Percentiles rank a stretch among this genome's conserved stretches.
These are phyloP conservation scores for Cydonia oblonga DNA, from an alignment of 331 rosid species.

Conservation along the genomic window DNA sequence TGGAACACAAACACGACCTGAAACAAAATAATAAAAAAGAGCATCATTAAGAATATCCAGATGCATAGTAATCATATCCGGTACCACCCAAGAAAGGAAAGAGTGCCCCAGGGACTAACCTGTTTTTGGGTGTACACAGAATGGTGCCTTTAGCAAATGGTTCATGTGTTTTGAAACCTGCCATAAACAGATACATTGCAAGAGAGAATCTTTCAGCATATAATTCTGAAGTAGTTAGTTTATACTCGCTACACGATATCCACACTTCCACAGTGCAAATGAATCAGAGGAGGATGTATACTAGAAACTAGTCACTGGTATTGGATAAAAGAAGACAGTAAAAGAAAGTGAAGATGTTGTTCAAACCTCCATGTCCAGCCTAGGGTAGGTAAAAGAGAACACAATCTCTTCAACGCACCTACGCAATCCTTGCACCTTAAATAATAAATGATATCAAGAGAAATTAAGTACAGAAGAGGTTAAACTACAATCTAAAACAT, in stretches of 20 bases:
- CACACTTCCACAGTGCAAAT: background rate
- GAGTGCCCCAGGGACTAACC: conserved; percentile 22
- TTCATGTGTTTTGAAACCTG: conserved; percentile 85
- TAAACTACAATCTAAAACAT: background rate
- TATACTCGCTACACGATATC: background rate
- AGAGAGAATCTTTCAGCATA: background rate
- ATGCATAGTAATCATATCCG: background rate
- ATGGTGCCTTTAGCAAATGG: conserved; percentile 81
- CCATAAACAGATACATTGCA: conserved; percentile 3
- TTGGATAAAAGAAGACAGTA: background rate
- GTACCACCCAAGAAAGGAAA: background rate
- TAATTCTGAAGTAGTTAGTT: background rate
- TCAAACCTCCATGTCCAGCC: conserved; percentile 95
- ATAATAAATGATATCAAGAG: background rate
- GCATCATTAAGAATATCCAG: conserved; percentile 6
- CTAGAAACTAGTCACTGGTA: background rate
- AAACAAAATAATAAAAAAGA: conserved; percentile 4
- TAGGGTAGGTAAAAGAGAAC: conserved; percentile 74
- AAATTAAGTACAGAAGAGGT: background rate
- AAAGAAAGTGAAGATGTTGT: background rate
- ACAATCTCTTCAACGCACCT: conserved; percentile 79
- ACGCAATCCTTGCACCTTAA: conserved; percentile 52
- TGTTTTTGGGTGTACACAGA: conserved; percentile 86
- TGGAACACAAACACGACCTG: conserved; percentile 71
- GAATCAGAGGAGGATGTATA: background rate